Evolutionary conservation across 768 basidiomycete genomes (phyloP).

Genomic region (Auricularia sp.): DNA sequence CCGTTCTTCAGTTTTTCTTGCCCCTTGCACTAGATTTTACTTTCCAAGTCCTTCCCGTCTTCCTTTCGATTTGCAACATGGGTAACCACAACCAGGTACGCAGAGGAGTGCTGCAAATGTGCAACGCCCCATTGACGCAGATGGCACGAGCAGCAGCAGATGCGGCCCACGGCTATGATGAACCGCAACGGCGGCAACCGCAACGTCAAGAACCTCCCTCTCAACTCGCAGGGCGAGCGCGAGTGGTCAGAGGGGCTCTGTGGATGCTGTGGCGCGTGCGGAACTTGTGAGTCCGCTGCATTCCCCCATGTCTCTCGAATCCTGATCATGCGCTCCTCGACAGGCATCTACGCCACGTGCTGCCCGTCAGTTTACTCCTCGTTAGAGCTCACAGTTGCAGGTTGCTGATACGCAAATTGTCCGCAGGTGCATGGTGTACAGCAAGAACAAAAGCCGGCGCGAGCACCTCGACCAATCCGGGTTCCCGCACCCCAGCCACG

Average conservation of each 20-base stretch:
- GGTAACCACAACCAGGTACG: no score
- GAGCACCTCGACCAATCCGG: conserved; percentile 22
- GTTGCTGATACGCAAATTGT: background rate
- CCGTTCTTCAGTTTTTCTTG: no score
- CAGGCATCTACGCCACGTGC: conserved; percentile 15
- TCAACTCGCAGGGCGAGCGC: conserved; percentile 21
- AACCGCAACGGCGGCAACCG: conserved; percentile 16
- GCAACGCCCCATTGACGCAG: no score
- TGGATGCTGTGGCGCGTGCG: conserved; percentile 15
- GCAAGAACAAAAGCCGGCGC: conserved; percentile 25
- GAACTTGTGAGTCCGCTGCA: conserved; percentile 15
- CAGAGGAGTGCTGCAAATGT: no score
- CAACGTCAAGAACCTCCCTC: conserved; percentile 18
- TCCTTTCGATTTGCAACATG: no score
- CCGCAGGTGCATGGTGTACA: conserved; percentile 24
- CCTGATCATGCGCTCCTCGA: background rate
- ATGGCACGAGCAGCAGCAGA: background rate
- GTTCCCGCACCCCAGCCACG: conserved; percentile 28
- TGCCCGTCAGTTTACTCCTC: conserved; percentile 30
- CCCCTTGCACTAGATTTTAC: no score
- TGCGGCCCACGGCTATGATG: background rate
- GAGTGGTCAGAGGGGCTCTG: conserved; percentile 20
- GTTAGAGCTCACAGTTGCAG: background rate
- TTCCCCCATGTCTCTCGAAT: no score
- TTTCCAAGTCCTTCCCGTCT: no score